Base-by-base conservation (phyloP, 2,329 filamentous ascomycete species). In the Aspergillus hortae region DNA sequence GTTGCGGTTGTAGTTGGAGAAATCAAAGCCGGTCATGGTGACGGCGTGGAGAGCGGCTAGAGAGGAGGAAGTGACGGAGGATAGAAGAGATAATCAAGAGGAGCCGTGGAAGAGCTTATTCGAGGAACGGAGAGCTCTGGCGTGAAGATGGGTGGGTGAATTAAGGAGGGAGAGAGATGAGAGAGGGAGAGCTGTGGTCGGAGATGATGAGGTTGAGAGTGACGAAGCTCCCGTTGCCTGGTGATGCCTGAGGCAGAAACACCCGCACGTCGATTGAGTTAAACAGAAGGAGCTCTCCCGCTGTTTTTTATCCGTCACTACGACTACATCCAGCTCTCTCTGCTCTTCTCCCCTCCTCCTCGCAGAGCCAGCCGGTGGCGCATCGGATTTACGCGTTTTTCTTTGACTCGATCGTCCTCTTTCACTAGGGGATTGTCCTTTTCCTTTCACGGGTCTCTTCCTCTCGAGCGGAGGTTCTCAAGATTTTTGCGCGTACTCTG, bases 1-100 rank as follows among this genome's bases (percentile, higher is more conserved):
- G 84, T 99, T 99, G 80, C 94, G 90, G 84, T 96, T 96, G 85
- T 97, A 94, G 83, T 99, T 99, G 75, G 91, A 95, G 83, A 99
- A 99, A 80, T 97, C 92, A 83, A 96, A 96, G 78, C 92, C 92
- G 67, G 89, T 87, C 94, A 99, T 99, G 67, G 69, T 86, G 76
- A 59, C 52, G 56, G 61, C 54, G 58, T 55, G 54, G 55, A 21
- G 23, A 42, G 40, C 52, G 43, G 44, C 53, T 33, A 57, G 46
- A 35, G 44, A 72, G 61, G 2, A 67, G 67, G 23, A n/a, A 25
- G 23, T 55, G 11, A 9, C 21, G 10, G 33, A 21, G 21, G 41
- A 44, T 17, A 17, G 15, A n/a, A 44, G 15, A 17, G 23, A 38
- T 21, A 19, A 19, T 30, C 15, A 11, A 11, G 35, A 43, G 5